Conservation (phyloP, 1,284 basidiomycete genomes). For the Trichosporon sp. region DNA sequence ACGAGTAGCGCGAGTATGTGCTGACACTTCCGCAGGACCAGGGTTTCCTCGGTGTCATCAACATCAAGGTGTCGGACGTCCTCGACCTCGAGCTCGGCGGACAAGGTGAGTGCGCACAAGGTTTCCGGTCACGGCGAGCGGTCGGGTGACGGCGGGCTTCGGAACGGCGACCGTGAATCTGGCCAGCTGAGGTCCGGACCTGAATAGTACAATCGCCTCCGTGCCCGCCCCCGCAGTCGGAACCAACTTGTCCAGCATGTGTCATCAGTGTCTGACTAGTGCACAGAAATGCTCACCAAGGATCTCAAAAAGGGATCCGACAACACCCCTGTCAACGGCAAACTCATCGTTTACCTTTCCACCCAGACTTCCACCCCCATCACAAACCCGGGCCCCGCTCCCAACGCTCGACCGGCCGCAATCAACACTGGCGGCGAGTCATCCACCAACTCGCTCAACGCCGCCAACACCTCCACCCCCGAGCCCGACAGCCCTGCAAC, state of each 20-base stretch:
- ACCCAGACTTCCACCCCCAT: conserved; percentile 73
- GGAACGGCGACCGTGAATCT: neutral
- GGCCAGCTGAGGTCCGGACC: neutral
- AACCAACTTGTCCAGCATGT: neutral
- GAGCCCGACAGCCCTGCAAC: conserved; percentile 22
- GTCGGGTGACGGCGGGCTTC: neutral
- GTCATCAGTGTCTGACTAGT: conserved; percentile 7
- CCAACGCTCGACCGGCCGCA: conserved; percentile 29
- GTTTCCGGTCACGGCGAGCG: neutral
- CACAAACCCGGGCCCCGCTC: conserved; percentile 60
- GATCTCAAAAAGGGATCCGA: conserved; percentile 83
- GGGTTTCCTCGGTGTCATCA: conserved; percentile 90
- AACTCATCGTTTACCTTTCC: conserved; percentile 75
- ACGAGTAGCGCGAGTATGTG: neutral
- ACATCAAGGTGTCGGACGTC: conserved; percentile 82
- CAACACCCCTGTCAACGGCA: conserved; percentile 78
- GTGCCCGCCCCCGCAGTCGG: neutral
- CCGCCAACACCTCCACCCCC: conserved; percentile 10
- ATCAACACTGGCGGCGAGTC: conserved; percentile 42
- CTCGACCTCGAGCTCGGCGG: conserved; percentile 82
- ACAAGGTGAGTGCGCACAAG: conserved; percentile 61
- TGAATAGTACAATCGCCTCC: neutral
- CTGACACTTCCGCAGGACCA: conserved; percentile 57
- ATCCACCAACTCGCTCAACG: neutral
- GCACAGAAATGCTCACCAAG: conserved; percentile 68